Evolutionary conservation across 441 rosid genomes (phyloP), one percentile per base, ranked within the genome.

Genomic region (Metrosideros polymorpha): DNA sequence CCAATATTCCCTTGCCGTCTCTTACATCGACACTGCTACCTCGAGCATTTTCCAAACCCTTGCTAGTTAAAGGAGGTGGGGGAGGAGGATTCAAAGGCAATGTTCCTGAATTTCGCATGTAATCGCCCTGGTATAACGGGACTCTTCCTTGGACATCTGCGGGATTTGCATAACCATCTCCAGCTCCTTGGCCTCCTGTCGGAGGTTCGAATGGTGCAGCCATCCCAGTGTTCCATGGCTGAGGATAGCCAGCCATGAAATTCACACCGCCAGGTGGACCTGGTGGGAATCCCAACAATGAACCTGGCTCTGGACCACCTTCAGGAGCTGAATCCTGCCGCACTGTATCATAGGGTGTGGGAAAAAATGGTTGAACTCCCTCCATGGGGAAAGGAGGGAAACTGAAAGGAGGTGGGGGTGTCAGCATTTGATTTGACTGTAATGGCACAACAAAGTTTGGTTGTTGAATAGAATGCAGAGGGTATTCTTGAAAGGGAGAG

Each of bases 271-370:
- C 91, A 56, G 90, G 84, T 82, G 94, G 93, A 56, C 94, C 89
- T 79, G 95, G 93, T 51, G 94, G 96, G 87, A 92, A 95, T 83
- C 98, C 97, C 86, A 93, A 87, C 87, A 95, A 87, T 30, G 98
- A 95, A 19, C 96, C 96, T 88, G 94, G 98, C 84, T 95, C 97
- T 9, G 91, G 89, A 82, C 96, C 97, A 82, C 79, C 90, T 87
- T 95, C 98, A 75, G 92, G 84, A 56, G 90, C 89, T 83, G 94
- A 84, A 88, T 91, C 93, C 55, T 90, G 91, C 77, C 93, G 84
- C 15, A 86, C 87, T 91, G 91, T 91, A 85, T 95, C 98, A 84
- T 91, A 96, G 18, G 94, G 92, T 39, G 93, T 89, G 82, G 90
- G 90, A 50, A 90, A 95, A 91, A 92, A 95, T 47, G 92, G 95